Percentiles rank a stretch among this genome's conserved stretches.
Evolutionary conservation across 148 eudicot genomes (phyloP).

Genomic region (Spergularia bocconei): DNA sequence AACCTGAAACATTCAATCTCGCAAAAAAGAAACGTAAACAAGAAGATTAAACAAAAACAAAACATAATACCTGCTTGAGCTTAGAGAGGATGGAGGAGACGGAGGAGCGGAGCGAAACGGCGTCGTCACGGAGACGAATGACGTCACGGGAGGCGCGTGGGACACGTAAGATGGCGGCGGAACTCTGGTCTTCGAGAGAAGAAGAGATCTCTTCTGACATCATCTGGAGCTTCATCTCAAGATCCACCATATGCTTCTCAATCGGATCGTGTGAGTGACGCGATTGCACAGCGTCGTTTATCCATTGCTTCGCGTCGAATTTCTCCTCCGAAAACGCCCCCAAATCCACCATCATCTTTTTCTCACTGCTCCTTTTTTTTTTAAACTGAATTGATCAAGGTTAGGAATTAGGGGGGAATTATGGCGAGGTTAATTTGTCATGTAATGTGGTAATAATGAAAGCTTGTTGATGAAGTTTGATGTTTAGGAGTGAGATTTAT

Average conservation of each 20-base stretch:
- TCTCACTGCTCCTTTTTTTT: neutral
- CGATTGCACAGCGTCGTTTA: slow-evolving; percentile 62
- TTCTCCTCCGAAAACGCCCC: slow-evolving; percentile 80
- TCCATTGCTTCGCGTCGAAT: slow-evolving; percentile 95
- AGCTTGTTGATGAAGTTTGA: slow-evolving; percentile 2
- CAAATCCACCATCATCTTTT: slow-evolving; percentile 78
- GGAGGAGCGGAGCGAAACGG: slow-evolving; percentile 66
- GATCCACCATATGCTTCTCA: slow-evolving; percentile 78
- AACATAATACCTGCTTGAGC: slow-evolving; percentile 51
- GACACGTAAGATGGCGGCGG: slow-evolving; percentile 83
- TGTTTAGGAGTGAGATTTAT: neutral
- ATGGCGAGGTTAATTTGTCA: neutral
- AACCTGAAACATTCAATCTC: neutral
- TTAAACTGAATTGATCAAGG: neutral
- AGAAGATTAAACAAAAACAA: too few species aligned
- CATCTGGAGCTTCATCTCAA: slow-evolving; percentile 93
- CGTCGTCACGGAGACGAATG: slow-evolving; percentile 84
- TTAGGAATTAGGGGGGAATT: neutral
- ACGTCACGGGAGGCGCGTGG: slow-evolving; percentile 97
- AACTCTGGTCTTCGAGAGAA: slow-evolving; percentile 85
- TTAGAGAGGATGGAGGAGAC: slow-evolving; percentile 62
- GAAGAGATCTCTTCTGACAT: slow-evolving; percentile 87
- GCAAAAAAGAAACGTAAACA: neutral
- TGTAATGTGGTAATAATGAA: neutral
- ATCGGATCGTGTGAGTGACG: slow-evolving; percentile 68